phyloP scores from a whole-genome alignment of 495 filamentous ascomycete genomes.

The Bombardia bombarda region DNA sequence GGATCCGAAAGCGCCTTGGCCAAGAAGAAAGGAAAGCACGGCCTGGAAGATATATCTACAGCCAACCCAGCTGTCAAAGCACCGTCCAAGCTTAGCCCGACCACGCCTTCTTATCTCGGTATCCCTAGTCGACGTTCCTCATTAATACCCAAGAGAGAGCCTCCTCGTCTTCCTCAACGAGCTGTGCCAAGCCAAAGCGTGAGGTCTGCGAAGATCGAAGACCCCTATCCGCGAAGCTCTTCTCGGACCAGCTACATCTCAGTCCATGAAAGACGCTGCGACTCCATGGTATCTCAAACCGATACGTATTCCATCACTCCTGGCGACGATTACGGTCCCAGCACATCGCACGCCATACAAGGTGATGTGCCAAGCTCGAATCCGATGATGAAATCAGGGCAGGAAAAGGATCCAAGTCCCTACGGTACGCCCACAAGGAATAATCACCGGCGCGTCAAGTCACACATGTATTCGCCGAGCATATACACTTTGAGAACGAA shows the following conservation, averaged over 20 bases:
- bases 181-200: conserved; percentile 13
- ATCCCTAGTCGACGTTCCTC: conserved; percentile 16
- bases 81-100: not conserved
- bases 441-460: conserved; percentile 26
- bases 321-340: conserved; percentile 19
- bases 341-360: conserved; percentile 2
- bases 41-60: not conserved
- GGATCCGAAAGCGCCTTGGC: conserved; percentile 15
- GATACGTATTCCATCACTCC: conserved; percentile 52
- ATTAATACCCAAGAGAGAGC: conserved; percentile 16
- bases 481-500: conserved; percentile 63
- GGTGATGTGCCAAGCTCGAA: no score
- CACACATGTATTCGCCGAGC: conserved; percentile 43
- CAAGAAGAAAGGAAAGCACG: conserved; percentile 14
- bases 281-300: conserved; percentile 50
- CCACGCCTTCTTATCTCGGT: conserved; percentile 2
- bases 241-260: conserved; percentile 43
- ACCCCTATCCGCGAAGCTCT: conserved; percentile 14
- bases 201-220: conserved; percentile 7
- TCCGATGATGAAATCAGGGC: not conserved
- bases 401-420: conserved; percentile 3
- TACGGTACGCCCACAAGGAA: conserved; percentile 2
- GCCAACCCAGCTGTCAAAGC: not conserved
- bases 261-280: conserved; percentile 45
- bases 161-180: conserved; percentile 34